These are phyloP conservation scores for Stephania yunnanensis DNA, from an alignment of 164 flowering plant species.

Conservation along the genomic window DNA sequence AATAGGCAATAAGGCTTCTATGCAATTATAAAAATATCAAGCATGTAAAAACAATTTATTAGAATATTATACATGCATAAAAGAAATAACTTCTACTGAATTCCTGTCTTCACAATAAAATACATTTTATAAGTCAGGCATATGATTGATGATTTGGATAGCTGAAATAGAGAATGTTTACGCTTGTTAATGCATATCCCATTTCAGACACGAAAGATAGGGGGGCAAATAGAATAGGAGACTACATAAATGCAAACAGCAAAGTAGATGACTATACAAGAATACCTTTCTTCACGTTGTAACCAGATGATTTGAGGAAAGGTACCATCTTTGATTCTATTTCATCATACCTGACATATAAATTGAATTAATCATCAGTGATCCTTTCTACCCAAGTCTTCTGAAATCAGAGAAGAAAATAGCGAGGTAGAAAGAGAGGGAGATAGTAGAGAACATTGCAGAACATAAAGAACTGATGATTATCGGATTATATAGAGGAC, in stretches of 20 bases:
- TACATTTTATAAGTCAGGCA: too few species aligned
- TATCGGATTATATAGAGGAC: constrained; percentile 15
- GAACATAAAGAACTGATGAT: not conserved
- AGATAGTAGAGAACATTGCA: not conserved
- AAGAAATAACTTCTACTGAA: too few species aligned
- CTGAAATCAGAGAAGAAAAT: not conserved
- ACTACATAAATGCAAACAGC: not conserved
- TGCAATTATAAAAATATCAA: too few species aligned
- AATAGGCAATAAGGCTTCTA: too few species aligned
- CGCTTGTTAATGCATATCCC: too few species aligned
- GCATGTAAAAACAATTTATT: too few species aligned
- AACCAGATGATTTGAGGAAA: constrained; percentile 77
- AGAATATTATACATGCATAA: too few species aligned
- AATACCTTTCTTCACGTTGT: constrained; percentile 96
- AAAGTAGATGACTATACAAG: not conserved
- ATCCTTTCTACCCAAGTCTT: not conserved
- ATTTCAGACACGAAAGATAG: too few species aligned
- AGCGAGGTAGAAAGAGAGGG: not conserved
- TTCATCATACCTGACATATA: constrained; percentile 65
- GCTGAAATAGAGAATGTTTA: too few species aligned
- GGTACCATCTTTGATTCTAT: constrained; percentile 88
- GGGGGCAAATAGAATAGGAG: not conserved
- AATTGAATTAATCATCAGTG: not conserved
- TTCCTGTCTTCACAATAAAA: too few species aligned
- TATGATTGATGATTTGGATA: too few species aligned